phyloP scores from a whole-genome alignment of 805 yeast genomes.

The Myxozyma udenii region DNA sequence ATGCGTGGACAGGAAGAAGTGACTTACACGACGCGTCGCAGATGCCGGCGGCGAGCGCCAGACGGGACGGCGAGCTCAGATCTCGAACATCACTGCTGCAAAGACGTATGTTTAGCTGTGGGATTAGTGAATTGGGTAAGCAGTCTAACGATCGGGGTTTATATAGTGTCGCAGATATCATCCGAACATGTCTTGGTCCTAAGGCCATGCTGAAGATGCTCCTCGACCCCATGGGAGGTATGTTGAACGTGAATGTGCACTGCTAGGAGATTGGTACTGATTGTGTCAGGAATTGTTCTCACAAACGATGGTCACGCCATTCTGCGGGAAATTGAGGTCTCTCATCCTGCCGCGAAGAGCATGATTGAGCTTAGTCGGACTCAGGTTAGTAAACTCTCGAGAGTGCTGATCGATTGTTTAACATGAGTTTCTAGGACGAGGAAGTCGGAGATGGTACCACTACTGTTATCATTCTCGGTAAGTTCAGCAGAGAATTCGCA shows the following conservation, averaged over 20 bases:
- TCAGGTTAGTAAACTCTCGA: conserved; percentile 15
- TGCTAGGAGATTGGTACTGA: conserved; percentile 44
- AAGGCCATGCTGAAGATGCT: conserved; percentile 98
- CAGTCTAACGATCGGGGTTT: neutral
- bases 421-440: conserved; percentile 64
- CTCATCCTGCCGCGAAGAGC: conserved; percentile 98
- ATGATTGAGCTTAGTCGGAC: conserved; percentile 97
- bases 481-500: neutral
- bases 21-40: conserved; percentile 1
- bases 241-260: neutral
- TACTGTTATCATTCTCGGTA: conserved; percentile 76
- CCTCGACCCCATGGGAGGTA: conserved; percentile 76
- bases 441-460: conserved; percentile 99
- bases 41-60: conserved; percentile 68
- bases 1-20: neutral
- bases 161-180: conserved; percentile 78
- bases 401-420: neutral
- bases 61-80: conserved; percentile 95
- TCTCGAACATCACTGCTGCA: conserved; percentile 97
- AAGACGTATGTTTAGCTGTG: conserved; percentile 70
- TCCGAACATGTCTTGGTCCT: conserved; percentile 97
- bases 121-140: neutral
- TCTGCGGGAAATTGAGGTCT: conserved; percentile 86
- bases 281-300: conserved; percentile 70
- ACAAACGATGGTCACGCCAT: conserved; percentile 99